A percentile compares a stretch with the other conserved stretches of the same genome.
Conservation (phyloP, 768 basidiomycete species). For the Mycena latifolia region DNA sequence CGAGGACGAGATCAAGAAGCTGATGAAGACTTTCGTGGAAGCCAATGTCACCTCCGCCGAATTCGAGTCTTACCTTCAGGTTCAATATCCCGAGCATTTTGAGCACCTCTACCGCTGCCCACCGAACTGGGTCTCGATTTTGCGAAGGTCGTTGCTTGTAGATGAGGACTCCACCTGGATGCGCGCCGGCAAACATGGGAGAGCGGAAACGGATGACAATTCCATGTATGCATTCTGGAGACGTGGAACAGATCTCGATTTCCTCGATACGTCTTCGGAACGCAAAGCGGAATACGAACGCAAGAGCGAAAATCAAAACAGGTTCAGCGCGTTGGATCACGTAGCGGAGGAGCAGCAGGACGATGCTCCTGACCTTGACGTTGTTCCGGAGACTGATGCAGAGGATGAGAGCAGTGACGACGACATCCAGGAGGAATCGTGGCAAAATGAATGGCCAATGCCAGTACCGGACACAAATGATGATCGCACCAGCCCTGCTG, state of each 20-base stretch:
- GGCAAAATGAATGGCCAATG: slow-evolving; percentile 40
- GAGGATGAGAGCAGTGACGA: slow-evolving; percentile 34
- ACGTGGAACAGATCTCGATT: slow-evolving; percentile 58
- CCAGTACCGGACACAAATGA: background rate
- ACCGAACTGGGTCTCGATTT: slow-evolving; percentile 60
- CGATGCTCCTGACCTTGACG: slow-evolving; percentile 1
- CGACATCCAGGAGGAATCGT: slow-evolving; percentile 44
- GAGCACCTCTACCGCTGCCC: slow-evolving; percentile 52
- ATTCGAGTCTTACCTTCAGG: slow-evolving; percentile 55
- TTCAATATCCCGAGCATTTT: slow-evolving; percentile 62
- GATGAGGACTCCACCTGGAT: slow-evolving; percentile 48
- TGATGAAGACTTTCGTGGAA: slow-evolving; percentile 59
- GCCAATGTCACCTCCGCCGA: slow-evolving; percentile 50
- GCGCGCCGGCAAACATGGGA: slow-evolving; percentile 42
- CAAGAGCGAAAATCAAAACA: slow-evolving; percentile 17
- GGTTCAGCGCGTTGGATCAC: slow-evolving; percentile 24
- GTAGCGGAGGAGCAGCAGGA: background rate
- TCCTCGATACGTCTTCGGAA: slow-evolving; percentile 45
- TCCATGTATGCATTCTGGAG: slow-evolving; percentile 67
- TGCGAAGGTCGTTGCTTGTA: slow-evolving; percentile 25
- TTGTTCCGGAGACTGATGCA: background rate
- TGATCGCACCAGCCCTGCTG: background rate
- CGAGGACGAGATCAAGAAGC: slow-evolving; percentile 57
- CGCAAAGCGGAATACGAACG: slow-evolving; percentile 20
- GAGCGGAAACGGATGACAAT: slow-evolving; percentile 37